Conservation (phyloP, 2,329 filamentous ascomycete species). For the Beauveria australis region DNA sequence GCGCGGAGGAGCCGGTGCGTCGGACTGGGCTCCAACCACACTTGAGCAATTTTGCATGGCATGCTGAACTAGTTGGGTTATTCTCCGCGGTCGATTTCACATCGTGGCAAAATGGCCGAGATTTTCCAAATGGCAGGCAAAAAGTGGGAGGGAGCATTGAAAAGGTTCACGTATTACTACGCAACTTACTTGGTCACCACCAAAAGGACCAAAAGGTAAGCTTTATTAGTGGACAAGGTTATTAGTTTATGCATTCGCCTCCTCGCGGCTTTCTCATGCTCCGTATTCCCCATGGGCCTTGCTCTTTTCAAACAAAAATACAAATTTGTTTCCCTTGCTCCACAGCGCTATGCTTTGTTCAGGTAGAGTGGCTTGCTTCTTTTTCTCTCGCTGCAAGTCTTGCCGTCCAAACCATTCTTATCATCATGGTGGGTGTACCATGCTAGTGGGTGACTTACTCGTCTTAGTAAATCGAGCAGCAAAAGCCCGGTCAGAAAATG, state of each 20-base stretch:
- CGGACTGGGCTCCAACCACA: not conserved
- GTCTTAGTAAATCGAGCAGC: not conserved
- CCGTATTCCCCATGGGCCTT: not conserved
- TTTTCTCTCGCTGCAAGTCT: not conserved
- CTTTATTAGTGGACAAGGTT: not conserved
- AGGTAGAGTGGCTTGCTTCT: not conserved
- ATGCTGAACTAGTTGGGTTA: too few relatives aligned
- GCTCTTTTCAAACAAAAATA: not conserved
- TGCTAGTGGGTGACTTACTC: not conserved
- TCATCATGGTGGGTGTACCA: not conserved
- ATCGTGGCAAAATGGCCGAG: not conserved
- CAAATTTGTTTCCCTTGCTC: not conserved
- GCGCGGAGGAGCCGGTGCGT: not conserved
- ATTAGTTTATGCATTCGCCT: not conserved
- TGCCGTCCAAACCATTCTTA: not conserved
- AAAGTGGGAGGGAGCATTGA: not conserved
- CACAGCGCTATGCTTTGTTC: slow-evolving; percentile 6
- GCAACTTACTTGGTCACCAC: slow-evolving; percentile 1
- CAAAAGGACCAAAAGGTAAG: not conserved
- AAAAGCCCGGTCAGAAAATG: not conserved
- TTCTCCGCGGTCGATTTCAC: not conserved
- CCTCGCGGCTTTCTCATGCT: not conserved
- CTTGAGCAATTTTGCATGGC: not conserved
- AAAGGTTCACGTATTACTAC: not conserved
- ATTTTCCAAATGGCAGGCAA: not conserved